phyloP scores from a whole-genome alignment of 1,284 basidiomycete genomes.

The Tilletia walkeri region DNA sequence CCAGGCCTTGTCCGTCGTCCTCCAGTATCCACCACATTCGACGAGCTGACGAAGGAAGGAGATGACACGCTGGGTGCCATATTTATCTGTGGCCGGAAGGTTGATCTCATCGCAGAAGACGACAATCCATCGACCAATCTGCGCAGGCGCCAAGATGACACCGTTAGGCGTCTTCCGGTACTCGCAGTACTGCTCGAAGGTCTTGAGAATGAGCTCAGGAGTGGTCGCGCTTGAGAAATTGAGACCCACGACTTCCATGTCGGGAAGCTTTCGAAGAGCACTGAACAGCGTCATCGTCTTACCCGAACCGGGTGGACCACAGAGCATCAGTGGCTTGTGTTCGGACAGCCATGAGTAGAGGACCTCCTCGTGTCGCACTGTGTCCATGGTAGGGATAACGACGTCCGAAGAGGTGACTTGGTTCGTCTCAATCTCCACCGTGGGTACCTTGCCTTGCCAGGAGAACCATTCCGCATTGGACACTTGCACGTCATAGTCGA shows the following conservation, averaged over 20 bases:
- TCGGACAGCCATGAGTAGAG: conserved; percentile 98
- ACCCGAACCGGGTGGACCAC: conserved; percentile 96
- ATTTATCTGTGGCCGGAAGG: conserved; percentile 92
- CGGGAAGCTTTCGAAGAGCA: conserved; percentile 91
- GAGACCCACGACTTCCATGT: conserved; percentile 97
- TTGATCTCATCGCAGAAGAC: conserved; percentile 99
- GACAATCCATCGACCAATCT: conserved; percentile 96
- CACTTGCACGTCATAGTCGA: conserved; percentile 94
- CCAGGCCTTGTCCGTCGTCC: conserved; percentile 92
- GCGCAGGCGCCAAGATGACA: conserved; percentile 84
- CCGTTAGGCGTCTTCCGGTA: conserved; percentile 98
- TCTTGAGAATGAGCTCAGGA: conserved; percentile 95
- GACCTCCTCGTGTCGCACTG: conserved; percentile 96
- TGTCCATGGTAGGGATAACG: conserved; percentile 97
- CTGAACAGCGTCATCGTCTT: conserved; percentile 99
- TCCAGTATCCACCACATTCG: conserved; percentile 92
- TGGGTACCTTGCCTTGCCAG: conserved; percentile 81
- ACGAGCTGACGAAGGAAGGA: conserved; percentile 97
- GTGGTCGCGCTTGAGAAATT: conserved; percentile 99
- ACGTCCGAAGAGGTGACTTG: conserved; percentile 92
- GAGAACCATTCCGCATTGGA: conserved; percentile 70
- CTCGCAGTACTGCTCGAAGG: conserved; percentile 99
- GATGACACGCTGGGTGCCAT: conserved; percentile 97
- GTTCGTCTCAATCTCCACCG: conserved; percentile 94
- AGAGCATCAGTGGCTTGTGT: conserved; percentile 97